Conservation (phyloP, 495 filamentous ascomycete genomes). For the Pyronema omphalodes region DNA sequence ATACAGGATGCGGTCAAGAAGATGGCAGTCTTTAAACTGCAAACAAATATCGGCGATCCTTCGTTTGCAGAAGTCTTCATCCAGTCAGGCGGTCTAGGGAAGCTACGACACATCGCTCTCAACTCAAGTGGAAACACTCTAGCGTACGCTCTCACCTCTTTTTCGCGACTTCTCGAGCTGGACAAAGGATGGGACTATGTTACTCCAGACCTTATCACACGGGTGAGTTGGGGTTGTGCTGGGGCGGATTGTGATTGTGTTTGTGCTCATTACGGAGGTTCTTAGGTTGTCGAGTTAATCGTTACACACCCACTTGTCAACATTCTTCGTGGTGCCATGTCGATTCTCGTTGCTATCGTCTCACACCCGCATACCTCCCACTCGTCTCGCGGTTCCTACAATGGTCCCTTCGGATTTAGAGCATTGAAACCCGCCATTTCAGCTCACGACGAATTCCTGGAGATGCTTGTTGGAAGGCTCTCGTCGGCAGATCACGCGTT, state of each 20-base stretch:
- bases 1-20: slow-evolving; percentile 76
- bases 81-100: slow-evolving; percentile 60
- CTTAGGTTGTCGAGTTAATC: slow-evolving; percentile 73
- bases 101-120: slow-evolving; percentile 64
- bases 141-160: slow-evolving; percentile 79
- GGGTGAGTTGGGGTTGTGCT: slow-evolving; percentile 30
- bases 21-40: slow-evolving; percentile 97
- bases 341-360: slow-evolving; percentile 81
- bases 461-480: slow-evolving; percentile 74
- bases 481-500: slow-evolving; percentile 90
- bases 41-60: slow-evolving; percentile 82
- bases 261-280: background rate
- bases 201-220: slow-evolving; percentile 45
- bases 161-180: slow-evolving; percentile 72
- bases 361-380: slow-evolving; percentile 49
- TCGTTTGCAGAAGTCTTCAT: slow-evolving; percentile 96
- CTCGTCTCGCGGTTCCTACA: slow-evolving; percentile 23
- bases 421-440: slow-evolving; percentile 85
- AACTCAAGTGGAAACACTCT: slow-evolving; percentile 79
- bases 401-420: slow-evolving; percentile 55
- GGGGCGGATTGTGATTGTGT: background rate
- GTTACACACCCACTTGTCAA: slow-evolving; percentile 95
- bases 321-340: slow-evolving; percentile 90
- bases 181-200: slow-evolving; percentile 92
- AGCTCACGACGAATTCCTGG: slow-evolving; percentile 79